These are phyloP conservation scores for Lotus japonicus DNA, from an alignment of 306 rosid genomes.

Conservation along the genomic window DNA sequence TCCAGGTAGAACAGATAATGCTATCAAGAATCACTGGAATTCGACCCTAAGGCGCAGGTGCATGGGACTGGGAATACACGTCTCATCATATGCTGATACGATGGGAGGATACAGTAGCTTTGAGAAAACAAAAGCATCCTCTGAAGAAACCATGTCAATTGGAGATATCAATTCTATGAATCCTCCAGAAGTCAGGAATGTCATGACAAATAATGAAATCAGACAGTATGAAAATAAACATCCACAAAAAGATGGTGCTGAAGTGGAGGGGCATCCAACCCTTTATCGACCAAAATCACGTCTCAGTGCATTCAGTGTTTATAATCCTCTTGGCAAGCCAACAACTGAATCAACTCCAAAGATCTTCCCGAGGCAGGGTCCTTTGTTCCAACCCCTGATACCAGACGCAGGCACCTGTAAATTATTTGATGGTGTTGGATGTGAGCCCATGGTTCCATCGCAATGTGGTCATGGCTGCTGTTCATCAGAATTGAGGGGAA, in stretches of 20 bases:
- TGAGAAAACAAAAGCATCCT: conserved; percentile 55
- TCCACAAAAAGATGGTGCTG: conserved; percentile 21
- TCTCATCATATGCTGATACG: conserved; percentile 8
- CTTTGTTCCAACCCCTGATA: conserved; percentile 40
- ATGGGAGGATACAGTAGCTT: conserved; percentile 28
- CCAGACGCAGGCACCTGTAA: conserved; percentile 33
- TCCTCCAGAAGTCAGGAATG: conserved; percentile 30
- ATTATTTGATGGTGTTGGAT: conserved; percentile 30
- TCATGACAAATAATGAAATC: conserved; percentile 18
- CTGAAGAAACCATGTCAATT: conserved; percentile 57
- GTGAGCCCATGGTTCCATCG: conserved; percentile 47
- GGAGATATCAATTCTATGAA: conserved; percentile 34
- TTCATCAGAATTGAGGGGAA: conserved; percentile 15
- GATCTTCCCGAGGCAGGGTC: conserved; percentile 34
- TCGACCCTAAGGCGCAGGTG: conserved; percentile 65
- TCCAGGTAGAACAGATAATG: conserved; percentile 77
- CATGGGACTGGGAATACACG: conserved; percentile 28
- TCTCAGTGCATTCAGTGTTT: conserved; percentile 55
- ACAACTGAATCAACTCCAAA: conserved; percentile 22
- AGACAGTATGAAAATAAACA: conserved; percentile 14
- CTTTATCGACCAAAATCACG: conserved; percentile 47
- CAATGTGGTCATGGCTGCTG: conserved; percentile 66
- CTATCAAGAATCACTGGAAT: conserved; percentile 80
- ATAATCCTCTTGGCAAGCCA: conserved; percentile 32
- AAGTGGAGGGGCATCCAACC: conserved; percentile 30